Evolutionary conservation across 2,329 filamentous ascomycete species (phyloP).

Genomic region (Didymosphaeria variabile): DNA sequence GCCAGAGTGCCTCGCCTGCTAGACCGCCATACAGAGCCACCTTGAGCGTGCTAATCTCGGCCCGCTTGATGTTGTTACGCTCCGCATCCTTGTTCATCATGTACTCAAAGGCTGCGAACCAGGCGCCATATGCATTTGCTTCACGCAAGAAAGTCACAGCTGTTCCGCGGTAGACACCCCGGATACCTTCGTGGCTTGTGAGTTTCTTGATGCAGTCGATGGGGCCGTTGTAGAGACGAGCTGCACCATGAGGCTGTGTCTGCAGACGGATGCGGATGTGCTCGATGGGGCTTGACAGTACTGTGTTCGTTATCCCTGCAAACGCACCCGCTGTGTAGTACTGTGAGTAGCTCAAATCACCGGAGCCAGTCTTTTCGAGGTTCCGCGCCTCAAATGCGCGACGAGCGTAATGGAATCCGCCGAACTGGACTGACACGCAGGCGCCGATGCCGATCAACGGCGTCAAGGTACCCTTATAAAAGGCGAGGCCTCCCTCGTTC

Average conservation of each 20-base stretch:
- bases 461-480: conserved; percentile 98
- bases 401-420: conserved; percentile 91
- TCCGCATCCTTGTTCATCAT: conserved; percentile 90
- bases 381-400: conserved; percentile 85
- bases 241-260: conserved; percentile 89
- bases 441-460: conserved; percentile 95
- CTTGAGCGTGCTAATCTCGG: conserved; percentile 83
- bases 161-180: conserved; percentile 86
- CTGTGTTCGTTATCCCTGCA: conserved; percentile 88
- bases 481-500: conserved; percentile 87
- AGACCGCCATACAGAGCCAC: conserved; percentile 92
- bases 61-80: conserved; percentile 77
- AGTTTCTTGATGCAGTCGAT: conserved; percentile 92
- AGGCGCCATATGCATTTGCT: conserved; percentile 92
- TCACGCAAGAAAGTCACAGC: conserved; percentile 87
- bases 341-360: conserved; percentile 77
- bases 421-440: conserved; percentile 97
- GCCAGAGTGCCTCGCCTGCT: conserved; percentile 93
- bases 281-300: conserved; percentile 91
- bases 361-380: conserved; percentile 49
- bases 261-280: conserved; percentile 96
- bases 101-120: conserved; percentile 96
- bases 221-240: conserved; percentile 81
- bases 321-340: conserved; percentile 93
- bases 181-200: conserved; percentile 71